These are phyloP conservation scores for Fusarium longipes DNA, from an alignment of 2,329 filamentous ascomycete species.

Conservation along the genomic window DNA sequence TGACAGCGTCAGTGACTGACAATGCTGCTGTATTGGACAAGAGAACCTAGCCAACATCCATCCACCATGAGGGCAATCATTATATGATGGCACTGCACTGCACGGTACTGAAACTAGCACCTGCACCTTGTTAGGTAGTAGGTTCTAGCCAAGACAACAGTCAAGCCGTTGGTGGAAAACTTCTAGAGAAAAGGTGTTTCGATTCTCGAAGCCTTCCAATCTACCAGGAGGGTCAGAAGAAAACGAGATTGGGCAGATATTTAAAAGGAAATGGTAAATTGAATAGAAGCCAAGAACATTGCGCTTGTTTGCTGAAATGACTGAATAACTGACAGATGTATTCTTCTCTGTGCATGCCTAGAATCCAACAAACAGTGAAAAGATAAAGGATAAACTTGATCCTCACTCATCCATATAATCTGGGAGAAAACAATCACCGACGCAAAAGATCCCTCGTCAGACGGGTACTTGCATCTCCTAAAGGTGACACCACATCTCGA, in stretches of 20 bases:
- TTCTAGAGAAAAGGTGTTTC: neutral
- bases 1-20: neutral
- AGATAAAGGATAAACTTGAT: neutral
- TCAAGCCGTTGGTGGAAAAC: neutral
- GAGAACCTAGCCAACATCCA: no score
- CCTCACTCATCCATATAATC: neutral
- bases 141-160: neutral
- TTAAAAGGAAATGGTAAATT: conserved; percentile 1
- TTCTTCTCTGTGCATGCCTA: neutral
- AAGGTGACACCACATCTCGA: conserved; percentile 28
- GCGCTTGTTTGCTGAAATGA: neutral
- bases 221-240: neutral
- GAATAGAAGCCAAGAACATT: conserved; percentile 11
- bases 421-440: neutral
- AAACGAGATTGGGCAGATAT: neutral
- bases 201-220: neutral
- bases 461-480: conserved; percentile 30
- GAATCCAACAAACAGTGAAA: neutral
- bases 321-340: neutral
- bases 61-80: no score
- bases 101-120: neutral
- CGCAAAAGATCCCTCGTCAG: conserved; percentile 17
- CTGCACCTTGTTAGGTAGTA: neutral
- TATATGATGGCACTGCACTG: neutral
- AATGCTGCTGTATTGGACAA: neutral